Base-by-base conservation (phyloP, 176 grass and related monocot genomes). In the Elymus sibiricus region DNA sequence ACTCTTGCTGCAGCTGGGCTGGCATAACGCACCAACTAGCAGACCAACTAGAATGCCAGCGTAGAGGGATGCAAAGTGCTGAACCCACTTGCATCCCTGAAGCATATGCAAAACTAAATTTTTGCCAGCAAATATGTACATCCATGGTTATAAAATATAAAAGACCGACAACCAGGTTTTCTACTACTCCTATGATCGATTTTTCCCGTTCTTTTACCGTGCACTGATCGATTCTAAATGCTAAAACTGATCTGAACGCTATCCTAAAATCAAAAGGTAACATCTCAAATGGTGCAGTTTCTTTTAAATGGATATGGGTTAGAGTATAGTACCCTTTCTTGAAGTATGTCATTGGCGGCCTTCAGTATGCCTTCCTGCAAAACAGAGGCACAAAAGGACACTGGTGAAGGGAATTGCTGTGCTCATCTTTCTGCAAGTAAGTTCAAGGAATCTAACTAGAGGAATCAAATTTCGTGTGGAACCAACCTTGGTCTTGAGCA, bases 401-500 rank as follows among this genome's bases (percentile, higher is more conserved):
- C 31, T 4, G 37, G 27, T 87, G 68, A 75, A 69, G 13, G 55
- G 44, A 65, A 34, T 75, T 26, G 17, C 9, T 6, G 61, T 60
- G 37, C 56, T 59, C 29, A 61, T 80, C 14, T 70, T 69, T 73
- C 32, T 70, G 31, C 66, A 59, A 61, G 11, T 32, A 56, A 83
- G 25, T 27, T 43, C 5, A 9, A 64, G 38, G 78, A 26, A 65
- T 16, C 16, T 87, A 2, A 16, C 24, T 60, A 22, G 3, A 65
- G 44, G 27, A 78, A 86, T 40, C 64, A 64, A 78, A 83, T 25
- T 69, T 13, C 7, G 7, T n/a, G 25, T 21, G 78, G 37, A 80
- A 8, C 85, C 31, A 82, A 99, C 97, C 94, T 99, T 85, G 76
- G 90, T 92, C 87, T 83, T 91, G 64, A 99, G 88, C 71, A 86